Evolutionary conservation across 2,329 filamentous ascomycete species (phyloP).

Genomic region (Delphinella strobiligena): DNA sequence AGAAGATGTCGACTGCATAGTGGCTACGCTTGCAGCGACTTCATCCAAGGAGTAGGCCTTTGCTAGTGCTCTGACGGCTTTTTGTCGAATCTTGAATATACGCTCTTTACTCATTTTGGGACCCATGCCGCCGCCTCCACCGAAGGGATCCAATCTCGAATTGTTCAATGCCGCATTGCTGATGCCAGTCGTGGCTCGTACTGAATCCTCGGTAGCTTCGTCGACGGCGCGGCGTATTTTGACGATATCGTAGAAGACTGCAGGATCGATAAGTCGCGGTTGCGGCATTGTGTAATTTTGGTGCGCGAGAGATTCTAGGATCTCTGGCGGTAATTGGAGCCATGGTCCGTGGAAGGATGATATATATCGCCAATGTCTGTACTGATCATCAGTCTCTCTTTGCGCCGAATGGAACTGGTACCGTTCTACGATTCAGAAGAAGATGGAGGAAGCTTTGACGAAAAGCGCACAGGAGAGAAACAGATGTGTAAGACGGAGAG

Average conservation of each 20-base stretch:
- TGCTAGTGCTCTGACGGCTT: constrained; percentile 65
- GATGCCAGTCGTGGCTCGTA: constrained; percentile 63
- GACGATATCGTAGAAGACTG: constrained; percentile 70
- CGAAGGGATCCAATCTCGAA: constrained; percentile 32
- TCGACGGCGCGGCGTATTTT: constrained; percentile 73
- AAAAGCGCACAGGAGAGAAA: neutral
- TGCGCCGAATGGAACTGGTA: neutral
- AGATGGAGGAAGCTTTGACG: neutral
- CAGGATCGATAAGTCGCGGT: constrained; percentile 66
- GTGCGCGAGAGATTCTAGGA: constrained; percentile 67
- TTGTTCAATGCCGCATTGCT: constrained; percentile 52
- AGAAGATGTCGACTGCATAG: constrained; percentile 68
- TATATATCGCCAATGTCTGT: constrained; percentile 74
- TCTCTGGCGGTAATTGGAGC: constrained; percentile 67
- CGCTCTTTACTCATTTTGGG: constrained; percentile 63
- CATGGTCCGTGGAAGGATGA: constrained; percentile 74
- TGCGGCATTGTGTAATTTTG: constrained; percentile 67
- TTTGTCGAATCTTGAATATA: constrained; percentile 67
- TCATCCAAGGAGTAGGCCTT: constrained; percentile 72
- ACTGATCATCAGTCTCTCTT: neutral
- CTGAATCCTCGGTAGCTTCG: constrained; percentile 65
- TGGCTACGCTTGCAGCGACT: constrained; percentile 69
- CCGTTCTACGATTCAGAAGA: no score
- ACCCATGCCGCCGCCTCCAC: constrained; percentile 37
- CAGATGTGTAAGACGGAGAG: no score